A percentile compares a stretch with the other conserved stretches of the same genome.
These are phyloP conservation scores for Xylaria castorea DNA, from an alignment of 495 filamentous ascomycete genomes.

Conservation along the genomic window DNA sequence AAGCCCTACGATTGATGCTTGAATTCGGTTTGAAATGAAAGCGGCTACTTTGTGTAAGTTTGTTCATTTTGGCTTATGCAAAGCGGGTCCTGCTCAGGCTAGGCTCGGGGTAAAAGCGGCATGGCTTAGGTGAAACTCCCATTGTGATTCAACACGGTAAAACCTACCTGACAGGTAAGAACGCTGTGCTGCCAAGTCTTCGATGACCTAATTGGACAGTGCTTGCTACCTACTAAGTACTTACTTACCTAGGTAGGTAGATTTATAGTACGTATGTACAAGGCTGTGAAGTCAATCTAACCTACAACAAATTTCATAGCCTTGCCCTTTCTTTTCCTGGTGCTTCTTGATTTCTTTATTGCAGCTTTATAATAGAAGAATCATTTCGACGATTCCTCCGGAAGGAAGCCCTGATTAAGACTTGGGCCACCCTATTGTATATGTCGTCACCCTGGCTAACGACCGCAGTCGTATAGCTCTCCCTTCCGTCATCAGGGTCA, in stretches of 20 bases:
- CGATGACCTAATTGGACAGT: not conserved
- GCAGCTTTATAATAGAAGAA: not conserved
- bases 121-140: no score
- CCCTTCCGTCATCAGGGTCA: not conserved
- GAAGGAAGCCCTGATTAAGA: not conserved
- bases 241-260: no score
- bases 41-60: no score
- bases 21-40: no score
- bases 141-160: no score
- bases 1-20: no score
- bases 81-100: no score
- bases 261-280: constrained; percentile 10
- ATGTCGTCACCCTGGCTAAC: not conserved
- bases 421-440: not conserved
- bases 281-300: not conserved
- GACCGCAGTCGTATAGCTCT: not conserved
- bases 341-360: not conserved
- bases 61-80: no score
- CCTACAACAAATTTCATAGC: not conserved
- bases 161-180: no score
- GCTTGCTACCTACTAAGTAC: not conserved
- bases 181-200: not conserved
- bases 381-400: not conserved
- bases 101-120: no score
- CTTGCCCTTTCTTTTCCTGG: constrained; percentile 6